Conservation (phyloP, 495 filamentous ascomycete genomes). For the Lichina pygmaea region DNA sequence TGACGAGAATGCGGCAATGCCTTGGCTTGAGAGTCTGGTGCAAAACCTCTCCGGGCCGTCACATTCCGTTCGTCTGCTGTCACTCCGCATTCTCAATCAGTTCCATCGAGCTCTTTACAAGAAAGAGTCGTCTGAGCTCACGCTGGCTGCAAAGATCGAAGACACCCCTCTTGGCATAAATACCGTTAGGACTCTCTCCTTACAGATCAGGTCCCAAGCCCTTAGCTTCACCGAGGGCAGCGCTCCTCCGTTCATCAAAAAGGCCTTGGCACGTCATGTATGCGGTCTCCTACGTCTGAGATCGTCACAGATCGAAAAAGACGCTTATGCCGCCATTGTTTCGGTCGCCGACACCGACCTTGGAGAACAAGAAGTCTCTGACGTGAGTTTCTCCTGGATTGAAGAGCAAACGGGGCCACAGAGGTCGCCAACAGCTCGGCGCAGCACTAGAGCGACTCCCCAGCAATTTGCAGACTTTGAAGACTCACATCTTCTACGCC, state of each 20-base stretch:
- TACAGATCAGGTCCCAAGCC: slow-evolving; percentile 59
- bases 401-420: slow-evolving; percentile 22
- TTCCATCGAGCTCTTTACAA: slow-evolving; percentile 12
- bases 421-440: too few relatives aligned
- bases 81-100: slow-evolving; percentile 34
- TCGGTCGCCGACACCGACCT: slow-evolving; percentile 38
- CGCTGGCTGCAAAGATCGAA: slow-evolving; percentile 39
- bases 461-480: slow-evolving; percentile 36
- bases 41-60: slow-evolving; percentile 42
- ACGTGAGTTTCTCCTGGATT: slow-evolving; percentile 59
- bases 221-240: slow-evolving; percentile 25
- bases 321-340: slow-evolving; percentile 45
- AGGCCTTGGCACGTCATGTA: slow-evolving; percentile 51
- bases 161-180: slow-evolving; percentile 49
- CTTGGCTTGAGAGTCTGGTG: background rate
- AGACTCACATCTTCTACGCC: slow-evolving; percentile 41
- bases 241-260: slow-evolving; percentile 32
- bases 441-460: background rate
- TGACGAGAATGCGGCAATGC: too few relatives aligned
- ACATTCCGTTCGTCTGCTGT: slow-evolving; percentile 38
- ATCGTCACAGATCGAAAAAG: slow-evolving; percentile 62
- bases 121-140: slow-evolving; percentile 17
- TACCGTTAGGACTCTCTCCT: slow-evolving; percentile 44
- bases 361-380: slow-evolving; percentile 47
- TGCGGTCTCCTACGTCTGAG: slow-evolving; percentile 76